A percentile compares a stretch with the other conserved stretches of the same genome.
phyloP scores from a whole-genome alignment of 192 early-diverging fungal species.

The Piromyces finnis region DNA sequence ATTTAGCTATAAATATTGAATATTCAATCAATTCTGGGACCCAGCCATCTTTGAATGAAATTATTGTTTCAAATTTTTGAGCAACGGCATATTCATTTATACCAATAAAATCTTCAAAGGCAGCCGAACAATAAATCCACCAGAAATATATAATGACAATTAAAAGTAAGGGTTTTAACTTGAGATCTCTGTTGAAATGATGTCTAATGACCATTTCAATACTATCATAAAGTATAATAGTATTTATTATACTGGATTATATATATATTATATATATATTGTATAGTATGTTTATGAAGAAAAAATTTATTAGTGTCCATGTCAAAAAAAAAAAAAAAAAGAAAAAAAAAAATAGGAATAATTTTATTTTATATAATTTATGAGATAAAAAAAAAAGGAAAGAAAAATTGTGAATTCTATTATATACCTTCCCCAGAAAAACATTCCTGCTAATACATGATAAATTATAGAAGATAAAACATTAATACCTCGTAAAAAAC shows the following conservation, averaged over 20 bases:
- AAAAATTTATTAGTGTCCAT: too few relatives aligned
- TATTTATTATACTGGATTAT: background rate
- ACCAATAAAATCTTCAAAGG: background rate
- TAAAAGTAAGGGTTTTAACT: background rate
- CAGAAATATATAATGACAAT: background rate
- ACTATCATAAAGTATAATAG: background rate
- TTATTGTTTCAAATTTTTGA: background rate
- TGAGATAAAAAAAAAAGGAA: too few relatives aligned
- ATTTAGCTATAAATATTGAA: background rate
- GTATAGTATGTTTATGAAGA: too few relatives aligned
- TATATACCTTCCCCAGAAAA: background rate
- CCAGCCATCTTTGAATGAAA: background rate
- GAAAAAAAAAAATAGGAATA: background rate
- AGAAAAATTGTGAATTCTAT: too few relatives aligned
- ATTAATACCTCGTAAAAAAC: background rate
- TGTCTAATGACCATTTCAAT: background rate
- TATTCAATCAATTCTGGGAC: background rate
- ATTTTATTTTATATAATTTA: too few relatives aligned
- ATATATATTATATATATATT: too few relatives aligned
- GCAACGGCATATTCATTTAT: background rate
- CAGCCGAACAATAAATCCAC: background rate
- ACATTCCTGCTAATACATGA: background rate
- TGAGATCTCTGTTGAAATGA: background rate
- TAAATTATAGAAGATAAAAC: background rate
- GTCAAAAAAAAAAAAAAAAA: background rate